A percentile compares a stretch with the other conserved stretches of the same genome.
phyloP scores from a whole-genome alignment of 75 land plant species.

The Sequoiadendron giganteum region DNA sequence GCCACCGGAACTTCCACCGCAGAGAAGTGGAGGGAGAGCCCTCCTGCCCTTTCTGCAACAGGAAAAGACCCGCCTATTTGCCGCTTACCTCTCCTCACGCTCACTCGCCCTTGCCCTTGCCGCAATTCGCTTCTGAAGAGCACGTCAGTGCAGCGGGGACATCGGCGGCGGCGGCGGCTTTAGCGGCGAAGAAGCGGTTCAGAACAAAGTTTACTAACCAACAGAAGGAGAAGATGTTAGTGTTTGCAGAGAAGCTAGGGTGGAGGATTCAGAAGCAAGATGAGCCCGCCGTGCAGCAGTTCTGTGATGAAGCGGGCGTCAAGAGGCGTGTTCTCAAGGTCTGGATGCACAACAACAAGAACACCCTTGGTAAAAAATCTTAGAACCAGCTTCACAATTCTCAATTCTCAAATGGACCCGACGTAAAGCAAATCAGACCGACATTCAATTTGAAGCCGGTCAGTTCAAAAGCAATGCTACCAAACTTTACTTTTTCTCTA shows the following conservation, averaged over 20 bases:
- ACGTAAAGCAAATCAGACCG: neutral
- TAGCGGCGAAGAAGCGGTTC: constrained; percentile 24
- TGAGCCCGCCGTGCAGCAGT: constrained; percentile 39
- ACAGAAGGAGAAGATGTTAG: constrained; percentile 47
- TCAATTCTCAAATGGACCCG: neutral
- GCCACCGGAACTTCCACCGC: constrained; percentile 45
- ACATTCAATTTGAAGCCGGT: neutral
- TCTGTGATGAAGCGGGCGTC: constrained; percentile 24
- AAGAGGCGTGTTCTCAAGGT: constrained; percentile 47
- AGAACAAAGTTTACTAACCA: constrained; percentile 38
- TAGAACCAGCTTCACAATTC: neutral
- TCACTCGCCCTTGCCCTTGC: neutral
- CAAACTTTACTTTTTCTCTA: neutral
- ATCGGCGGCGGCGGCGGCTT: neutral
- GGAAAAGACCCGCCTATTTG: neutral
- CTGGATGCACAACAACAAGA: constrained; percentile 53
- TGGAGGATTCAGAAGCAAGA: constrained; percentile 53
- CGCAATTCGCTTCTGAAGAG: neutral
- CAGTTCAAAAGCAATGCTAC: neutral
- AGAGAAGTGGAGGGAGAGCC: constrained; percentile 22
- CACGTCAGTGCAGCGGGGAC: neutral
- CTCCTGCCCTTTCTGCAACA: neutral
- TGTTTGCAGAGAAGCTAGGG: constrained; percentile 42
- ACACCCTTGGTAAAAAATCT: constrained; percentile 46
- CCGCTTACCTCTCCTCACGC: neutral